Evolutionary conservation across 495 filamentous ascomycete species (phyloP), one percentile per base, ranked within the genome.

Genomic region (Penicillium antarcticum): DNA sequence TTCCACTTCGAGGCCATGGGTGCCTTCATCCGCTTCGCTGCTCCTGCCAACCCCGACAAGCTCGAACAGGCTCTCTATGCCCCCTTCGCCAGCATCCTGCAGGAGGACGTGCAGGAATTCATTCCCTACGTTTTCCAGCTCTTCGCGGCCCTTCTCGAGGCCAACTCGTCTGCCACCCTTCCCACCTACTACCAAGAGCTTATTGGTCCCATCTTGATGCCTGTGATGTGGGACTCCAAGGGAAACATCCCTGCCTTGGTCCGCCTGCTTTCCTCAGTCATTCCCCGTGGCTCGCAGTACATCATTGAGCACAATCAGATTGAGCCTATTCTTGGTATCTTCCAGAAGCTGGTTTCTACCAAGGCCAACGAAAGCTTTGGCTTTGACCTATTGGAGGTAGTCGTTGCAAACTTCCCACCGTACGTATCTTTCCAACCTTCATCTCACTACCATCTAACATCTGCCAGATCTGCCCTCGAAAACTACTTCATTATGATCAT

Each of bases 101-200:
- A 80, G 34, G 84, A 87, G 50, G 89, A 92, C 61, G 85, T 96
- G 40, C 81, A 88, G 89, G 95, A 99, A 71, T 99, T 97, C 67
- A 85, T 87, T 56, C 95, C 94, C 10, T 99, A 96, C 58, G 84
- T 97, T 36, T 96, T 99, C 75, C 95, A 97, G 69, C 81, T 99
- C 23, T 89, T 97, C 48, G 87, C 91, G 4, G 87, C 91, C 16
- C 80, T 97, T 31, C 81, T 97, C 2, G 91, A 96, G 70, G 79
- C 86, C 23, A 89, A 92, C 55, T 84, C 88, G 2, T 76, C 87
- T 5, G 85, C 77, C 6, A 75, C 83, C 12, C 74, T 97, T 13
- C 83, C 91, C 0, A 78, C 82, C 7, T 85, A 85, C 56, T 96
- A 92, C 71, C 82, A 89, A 58, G 76, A 80, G 8, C 71, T 99